Evolutionary conservation across 306 rosid species (phyloP), one percentile per base, ranked within the genome.

Genomic region (Quercus variabilis): DNA sequence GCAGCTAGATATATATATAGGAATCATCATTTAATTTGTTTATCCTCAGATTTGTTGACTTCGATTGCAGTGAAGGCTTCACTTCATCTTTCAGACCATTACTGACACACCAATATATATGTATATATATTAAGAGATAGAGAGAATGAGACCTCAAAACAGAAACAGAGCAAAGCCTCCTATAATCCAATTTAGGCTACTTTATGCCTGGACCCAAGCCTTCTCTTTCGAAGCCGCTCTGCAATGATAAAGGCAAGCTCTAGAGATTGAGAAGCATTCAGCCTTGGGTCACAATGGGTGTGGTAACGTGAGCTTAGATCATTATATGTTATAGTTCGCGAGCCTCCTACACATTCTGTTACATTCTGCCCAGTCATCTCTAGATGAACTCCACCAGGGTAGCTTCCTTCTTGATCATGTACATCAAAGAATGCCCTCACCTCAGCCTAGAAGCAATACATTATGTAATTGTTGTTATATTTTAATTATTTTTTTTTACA

Each of bases 341-440:
- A 83, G 64, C 87, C 87, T 71, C 87, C 87, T 4, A 83, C 83
- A 21, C 87, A 83, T 71, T 83, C 87, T 13, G 87, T 83, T 54
- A 83, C 84, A 43, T 83, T 83, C 57, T 83, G 87, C 64, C 87
- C 87, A 1, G 87, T 83, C 87, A 83, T 83, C 75, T 83, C 87
- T 30, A 83, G 78, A 76, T 83, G 87, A 54, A 83, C 87, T 12
- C 87, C 87, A 11, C 87, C 81, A 0, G 84, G 84, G 59, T 75
- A 79, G 83, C 87, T 83, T 76, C 87, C 87, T 77, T 83, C 87
- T 79, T 83, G 87, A 69, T 83, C 87, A 10, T 83, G 87, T n/a
- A 83, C 81, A 23, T 83, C 87, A 26, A 83, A 83, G 77, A 83
- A 83, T 28, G 87, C 87, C 46, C 76, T 79, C 83, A 83, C 31